Percentiles rank a stretch among this genome's conserved stretches.
Conservation (phyloP, 2,329 filamentous ascomycete genomes). For the Thelonectria olida region DNA sequence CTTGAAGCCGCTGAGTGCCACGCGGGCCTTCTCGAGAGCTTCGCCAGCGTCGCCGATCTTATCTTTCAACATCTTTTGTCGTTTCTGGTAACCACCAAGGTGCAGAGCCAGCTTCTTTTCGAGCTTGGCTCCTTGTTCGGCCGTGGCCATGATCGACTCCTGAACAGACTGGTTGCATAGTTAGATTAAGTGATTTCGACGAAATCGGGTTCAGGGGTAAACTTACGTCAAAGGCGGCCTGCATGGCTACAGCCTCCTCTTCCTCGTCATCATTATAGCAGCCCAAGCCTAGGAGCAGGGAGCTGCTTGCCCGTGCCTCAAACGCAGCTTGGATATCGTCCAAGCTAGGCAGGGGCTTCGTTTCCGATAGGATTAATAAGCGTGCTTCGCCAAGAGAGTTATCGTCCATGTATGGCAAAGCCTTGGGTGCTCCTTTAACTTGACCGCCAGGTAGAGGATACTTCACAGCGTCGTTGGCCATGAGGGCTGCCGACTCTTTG, state of each 20-base stretch:
- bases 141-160: conserved; percentile 75
- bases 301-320: conserved; percentile 61
- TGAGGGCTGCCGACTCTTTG: conserved; percentile 78
- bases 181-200: conserved; percentile 26
- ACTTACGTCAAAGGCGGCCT: conserved; percentile 77
- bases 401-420: conserved; percentile 75
- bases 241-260: conserved; percentile 70
- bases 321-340: conserved; percentile 64
- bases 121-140: conserved; percentile 83
- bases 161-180: conserved; percentile 67
- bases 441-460: conserved; percentile 76
- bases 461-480: conserved; percentile 82
- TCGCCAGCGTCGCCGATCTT: conserved; percentile 82
- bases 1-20: conserved; percentile 78
- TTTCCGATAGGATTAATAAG: conserved; percentile 79
- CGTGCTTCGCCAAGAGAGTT: conserved; percentile 77
- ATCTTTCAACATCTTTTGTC: conserved; percentile 79
- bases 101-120: conserved; percentile 93
- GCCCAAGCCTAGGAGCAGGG: conserved; percentile 79
- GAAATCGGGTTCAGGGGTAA: not conserved
- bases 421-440: conserved; percentile 67
- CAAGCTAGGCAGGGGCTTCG: conserved; percentile 57
- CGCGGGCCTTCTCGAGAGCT: conserved; percentile 76
- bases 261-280: conserved; percentile 83
- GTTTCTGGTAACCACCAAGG: conserved; percentile 89